Conservation (phyloP, 371 early-diverging fungal genomes). For the Mucor mucedo region DNA sequence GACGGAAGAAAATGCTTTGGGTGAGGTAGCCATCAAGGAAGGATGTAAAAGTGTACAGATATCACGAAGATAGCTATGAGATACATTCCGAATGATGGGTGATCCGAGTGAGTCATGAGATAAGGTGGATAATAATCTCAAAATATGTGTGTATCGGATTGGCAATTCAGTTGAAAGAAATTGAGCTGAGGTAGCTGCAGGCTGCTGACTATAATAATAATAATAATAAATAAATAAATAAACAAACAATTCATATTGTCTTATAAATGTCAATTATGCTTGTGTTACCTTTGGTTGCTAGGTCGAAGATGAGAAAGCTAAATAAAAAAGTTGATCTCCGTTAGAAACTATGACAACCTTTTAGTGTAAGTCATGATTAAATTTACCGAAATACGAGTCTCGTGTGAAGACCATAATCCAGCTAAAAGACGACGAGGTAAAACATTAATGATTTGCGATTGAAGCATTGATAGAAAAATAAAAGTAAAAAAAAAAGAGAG, state of each 20-base stretch:
- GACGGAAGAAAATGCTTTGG: constrained; percentile 50
- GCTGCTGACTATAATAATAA: constrained; percentile 10
- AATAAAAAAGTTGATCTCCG: not conserved
- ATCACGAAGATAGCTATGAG: constrained; percentile 50
- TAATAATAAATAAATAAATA: not conserved
- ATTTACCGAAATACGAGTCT: constrained; percentile 47
- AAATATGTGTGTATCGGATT: constrained; percentile 69
- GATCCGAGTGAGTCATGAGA: constrained; percentile 40
- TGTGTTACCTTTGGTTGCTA: constrained; percentile 4
- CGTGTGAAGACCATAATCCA: constrained; percentile 44
- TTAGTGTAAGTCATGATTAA: not conserved
- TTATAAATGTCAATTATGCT: constrained; percentile 7
- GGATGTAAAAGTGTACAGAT: constrained; percentile 50
- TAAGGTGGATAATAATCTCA: constrained; percentile 53
- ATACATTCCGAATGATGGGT: constrained; percentile 43
- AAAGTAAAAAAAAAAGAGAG: constrained; percentile 10
- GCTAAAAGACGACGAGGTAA: constrained; percentile 45
- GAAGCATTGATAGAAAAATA: constrained; percentile 32
- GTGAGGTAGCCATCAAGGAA: constrained; percentile 37
- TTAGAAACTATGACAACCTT: not conserved
- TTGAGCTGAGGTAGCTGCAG: constrained; percentile 53
- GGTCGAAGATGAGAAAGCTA: constrained; percentile 26
- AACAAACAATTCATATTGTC: not conserved
- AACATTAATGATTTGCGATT: constrained; percentile 48
- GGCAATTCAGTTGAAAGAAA: constrained; percentile 76